Conservation (phyloP, 441 rosid genomes). For the Populus hybrid region DNA sequence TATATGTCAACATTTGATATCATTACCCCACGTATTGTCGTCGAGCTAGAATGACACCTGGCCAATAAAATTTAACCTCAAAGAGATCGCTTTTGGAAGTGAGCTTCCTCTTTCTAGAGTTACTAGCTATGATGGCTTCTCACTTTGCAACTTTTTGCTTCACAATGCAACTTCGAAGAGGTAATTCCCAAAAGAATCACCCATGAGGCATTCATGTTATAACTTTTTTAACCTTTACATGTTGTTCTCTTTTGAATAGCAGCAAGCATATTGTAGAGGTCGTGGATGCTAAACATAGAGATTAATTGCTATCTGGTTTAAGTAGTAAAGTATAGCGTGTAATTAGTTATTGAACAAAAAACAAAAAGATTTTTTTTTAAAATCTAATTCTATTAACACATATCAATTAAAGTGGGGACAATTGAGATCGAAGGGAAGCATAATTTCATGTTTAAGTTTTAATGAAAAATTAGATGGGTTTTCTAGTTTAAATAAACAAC, state of each 20-base stretch:
- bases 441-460: too few species aligned
- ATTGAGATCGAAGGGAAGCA: too few species aligned
- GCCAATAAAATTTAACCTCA: constrained; percentile 29
- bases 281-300: not conserved
- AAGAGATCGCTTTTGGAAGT: constrained; percentile 23
- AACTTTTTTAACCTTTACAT: not conserved
- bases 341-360: too few species aligned
- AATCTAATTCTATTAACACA: too few species aligned
- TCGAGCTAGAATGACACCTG: constrained; percentile 42
- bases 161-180: constrained; percentile 1
- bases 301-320: not conserved
- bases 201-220: not conserved
- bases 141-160: constrained; percentile 22
- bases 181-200: not conserved
- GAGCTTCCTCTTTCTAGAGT: constrained; percentile 15
- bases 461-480: too few species aligned
- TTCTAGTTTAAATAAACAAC: too few species aligned
- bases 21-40: constrained; percentile 33
- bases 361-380: too few species aligned
- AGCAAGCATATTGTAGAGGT: not conserved
- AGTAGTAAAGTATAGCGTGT: not conserved
- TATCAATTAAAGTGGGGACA: too few species aligned
- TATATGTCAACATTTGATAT: constrained; percentile 39
- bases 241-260: not conserved
- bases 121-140: not conserved